A percentile compares a stretch with the other conserved stretches of the same genome.
phyloP scores from a whole-genome alignment of 495 filamentous ascomycete species.

The Hyaloscypha bicolor region DNA sequence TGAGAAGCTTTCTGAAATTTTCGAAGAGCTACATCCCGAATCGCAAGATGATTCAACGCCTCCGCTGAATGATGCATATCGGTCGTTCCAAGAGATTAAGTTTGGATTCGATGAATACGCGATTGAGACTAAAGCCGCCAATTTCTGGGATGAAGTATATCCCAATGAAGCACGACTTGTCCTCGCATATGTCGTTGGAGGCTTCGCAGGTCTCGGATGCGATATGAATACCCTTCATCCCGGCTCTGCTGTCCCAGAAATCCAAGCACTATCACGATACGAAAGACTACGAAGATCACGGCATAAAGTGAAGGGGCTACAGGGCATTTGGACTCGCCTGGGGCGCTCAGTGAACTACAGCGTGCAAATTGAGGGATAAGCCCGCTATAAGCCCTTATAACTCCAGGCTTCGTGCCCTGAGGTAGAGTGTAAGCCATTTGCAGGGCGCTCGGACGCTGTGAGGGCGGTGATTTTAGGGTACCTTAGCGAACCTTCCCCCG shows the following conservation, averaged over 20 bases:
- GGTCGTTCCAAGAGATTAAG: conserved; percentile 23
- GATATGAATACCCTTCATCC: conserved; percentile 30
- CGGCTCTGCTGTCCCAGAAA: conserved; percentile 32
- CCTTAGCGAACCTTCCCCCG: too few relatives aligned
- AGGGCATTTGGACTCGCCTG: too few relatives aligned
- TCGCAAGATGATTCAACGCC: background rate
- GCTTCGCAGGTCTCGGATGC: conserved; percentile 41
- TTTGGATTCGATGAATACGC: conserved; percentile 25
- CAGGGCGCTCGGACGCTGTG: too few relatives aligned
- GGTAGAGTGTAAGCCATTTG: too few relatives aligned
- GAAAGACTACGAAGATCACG: too few relatives aligned
- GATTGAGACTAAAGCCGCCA: conserved; percentile 6
- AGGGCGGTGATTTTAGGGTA: too few relatives aligned
- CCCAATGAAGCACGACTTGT: conserved; percentile 42
- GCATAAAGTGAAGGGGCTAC: too few relatives aligned
- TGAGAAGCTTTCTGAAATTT: background rate
- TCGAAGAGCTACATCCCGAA: background rate
- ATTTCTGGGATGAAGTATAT: conserved; percentile 39
- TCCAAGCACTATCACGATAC: conserved; percentile 32
- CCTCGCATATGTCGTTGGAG: conserved; percentile 42
- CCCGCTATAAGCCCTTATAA: too few relatives aligned
- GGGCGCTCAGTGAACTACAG: too few relatives aligned
- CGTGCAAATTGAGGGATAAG: too few relatives aligned
- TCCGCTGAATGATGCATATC: conserved; percentile 14
- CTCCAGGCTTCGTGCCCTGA: too few relatives aligned